Base-by-base conservation (phyloP, 257 asterid genomes). In the Ballota nigra region DNA sequence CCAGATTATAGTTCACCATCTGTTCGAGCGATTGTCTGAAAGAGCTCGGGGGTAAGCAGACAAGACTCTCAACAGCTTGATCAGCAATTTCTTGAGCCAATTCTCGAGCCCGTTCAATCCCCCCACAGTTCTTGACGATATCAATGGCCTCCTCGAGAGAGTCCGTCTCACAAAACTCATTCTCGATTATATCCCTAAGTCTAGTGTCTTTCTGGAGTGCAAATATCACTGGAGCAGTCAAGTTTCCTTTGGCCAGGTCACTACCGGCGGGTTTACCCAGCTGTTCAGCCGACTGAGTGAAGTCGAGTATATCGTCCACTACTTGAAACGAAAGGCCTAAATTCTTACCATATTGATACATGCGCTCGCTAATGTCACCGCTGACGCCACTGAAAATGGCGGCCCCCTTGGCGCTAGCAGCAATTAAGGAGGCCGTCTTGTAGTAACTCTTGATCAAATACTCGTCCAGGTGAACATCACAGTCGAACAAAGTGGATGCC, bases 261-360 rank as follows among this genome's bases (percentile, higher is more conserved):
- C 95, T 91, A 9, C 87, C 97, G 3, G 97, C 96, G 11, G 98
- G 98, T 76, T 94, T 94, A 4, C 98, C 98, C 45, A 94, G 86
- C 61, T 91, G 96, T 68, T 83, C 96, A 0, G 98, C 94, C 6
- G 98, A 89, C 55, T 94, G 96, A 22, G 98, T 94, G 11, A 94
- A 94, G 73, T 93, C 98, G 71, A 93, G 47, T 70, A 93, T 84
- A 62, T 93, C 98, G 31, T 94, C 98, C 4, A 94, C 97, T 2
- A 94, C 84, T 81, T 94, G 98, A 64, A 91, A 94, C 0, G 97
- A 91, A 3, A 94, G 84, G 12, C 98, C 98, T 26, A 94, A 84
- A 66, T 94, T 94, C 84, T 84, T 94, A 41, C 98, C 98, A 13
- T 86, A 94, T 68, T 87, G 97, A 43, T 85, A 89, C 97, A 94